phyloP scores from a whole-genome alignment of 73 alveolate species.

The Diophrys appendiculata region DNA sequence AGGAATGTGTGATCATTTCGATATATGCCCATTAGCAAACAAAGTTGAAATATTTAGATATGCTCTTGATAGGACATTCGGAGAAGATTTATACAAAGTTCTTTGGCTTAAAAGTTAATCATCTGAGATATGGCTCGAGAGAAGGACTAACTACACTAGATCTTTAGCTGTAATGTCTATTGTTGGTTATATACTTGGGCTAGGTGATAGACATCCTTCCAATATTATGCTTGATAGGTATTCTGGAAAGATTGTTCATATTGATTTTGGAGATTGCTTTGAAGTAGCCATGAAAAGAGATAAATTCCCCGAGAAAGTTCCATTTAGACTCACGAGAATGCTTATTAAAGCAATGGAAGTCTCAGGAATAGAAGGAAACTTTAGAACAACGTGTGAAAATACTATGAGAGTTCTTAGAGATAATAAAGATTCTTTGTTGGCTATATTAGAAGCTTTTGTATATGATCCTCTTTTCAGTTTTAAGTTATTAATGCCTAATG shows the following conservation, averaged over 20 bases:
- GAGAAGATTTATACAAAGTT: constrained; percentile 92
- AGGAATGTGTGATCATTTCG: constrained; percentile 80
- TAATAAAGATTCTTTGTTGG: constrained; percentile 94
- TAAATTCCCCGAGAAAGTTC: constrained; percentile 98
- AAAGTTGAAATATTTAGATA: constrained; percentile 91
- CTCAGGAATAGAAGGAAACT: constrained; percentile 97
- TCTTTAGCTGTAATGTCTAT: constrained; percentile 97
- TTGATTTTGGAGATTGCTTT: constrained; percentile 99
- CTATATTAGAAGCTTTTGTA: constrained; percentile 97
- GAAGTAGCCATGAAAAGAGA: constrained; percentile 98
- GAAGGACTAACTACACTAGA: constrained; percentile 95
- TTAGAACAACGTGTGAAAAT: constrained; percentile 95
- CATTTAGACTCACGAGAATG: constrained; percentile 98
- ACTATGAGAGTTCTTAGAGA: constrained; percentile 95
- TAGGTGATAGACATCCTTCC: constrained; percentile 99
- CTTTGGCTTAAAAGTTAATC: constrained; percentile 93
- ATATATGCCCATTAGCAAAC: constrained; percentile 80
- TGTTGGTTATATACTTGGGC: constrained; percentile 98
- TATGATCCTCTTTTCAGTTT: constrained; percentile 97
- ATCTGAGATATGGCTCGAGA: constrained; percentile 95
- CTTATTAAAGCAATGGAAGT: constrained; percentile 99
- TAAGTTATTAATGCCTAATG: constrained; percentile 88
- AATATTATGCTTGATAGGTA: constrained; percentile 96
- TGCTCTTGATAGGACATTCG: constrained; percentile 90
- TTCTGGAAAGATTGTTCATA: constrained; percentile 96